Evolutionary conservation across 805 yeast genomes (phyloP).

Genomic region (Wickerhamiella qilinensis): DNA sequence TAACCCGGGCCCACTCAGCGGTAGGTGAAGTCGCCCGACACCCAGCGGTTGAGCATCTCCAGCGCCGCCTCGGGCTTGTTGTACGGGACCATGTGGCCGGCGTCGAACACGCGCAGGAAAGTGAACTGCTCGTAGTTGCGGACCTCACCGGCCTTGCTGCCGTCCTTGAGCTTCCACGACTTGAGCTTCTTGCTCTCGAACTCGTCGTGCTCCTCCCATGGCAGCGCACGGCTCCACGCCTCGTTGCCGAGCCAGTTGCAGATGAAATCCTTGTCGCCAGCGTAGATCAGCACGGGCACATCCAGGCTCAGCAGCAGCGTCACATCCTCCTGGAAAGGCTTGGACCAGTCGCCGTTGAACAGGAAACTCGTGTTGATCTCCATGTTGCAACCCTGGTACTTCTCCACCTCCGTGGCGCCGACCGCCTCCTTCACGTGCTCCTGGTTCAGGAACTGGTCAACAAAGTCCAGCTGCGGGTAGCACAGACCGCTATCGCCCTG

Average conservation of each 20-base stretch:
- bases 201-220: slow-evolving; percentile 42
- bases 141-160: slow-evolving; percentile 39
- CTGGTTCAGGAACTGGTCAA: slow-evolving; percentile 60
- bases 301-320: slow-evolving; percentile 41
- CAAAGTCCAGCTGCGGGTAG: slow-evolving; percentile 54
- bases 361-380: slow-evolving; percentile 63
- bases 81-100: slow-evolving; percentile 89
- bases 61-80: slow-evolving; percentile 72
- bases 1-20: too few relatives aligned
- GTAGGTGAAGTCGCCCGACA: slow-evolving; percentile 38
- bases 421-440: slow-evolving; percentile 58
- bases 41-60: slow-evolving; percentile 82
- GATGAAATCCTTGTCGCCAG: slow-evolving; percentile 90
- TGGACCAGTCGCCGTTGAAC: slow-evolving; percentile 49
- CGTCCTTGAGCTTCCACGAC: slow-evolving; percentile 15
- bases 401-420: slow-evolving; percentile 72
- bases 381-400: slow-evolving; percentile 62
- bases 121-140: slow-evolving; percentile 51
- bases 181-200: slow-evolving; percentile 25
- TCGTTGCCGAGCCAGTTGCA: slow-evolving; percentile 88
- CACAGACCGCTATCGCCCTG: slow-evolving; percentile 31
- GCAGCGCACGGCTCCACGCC: slow-evolving; percentile 59
- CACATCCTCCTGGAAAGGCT: slow-evolving; percentile 36
- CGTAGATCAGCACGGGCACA: slow-evolving; percentile 75
- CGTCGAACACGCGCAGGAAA: slow-evolving; percentile 65